phyloP scores from a whole-genome alignment of 805 yeast genomes.

The Ogataea methanolica region DNA sequence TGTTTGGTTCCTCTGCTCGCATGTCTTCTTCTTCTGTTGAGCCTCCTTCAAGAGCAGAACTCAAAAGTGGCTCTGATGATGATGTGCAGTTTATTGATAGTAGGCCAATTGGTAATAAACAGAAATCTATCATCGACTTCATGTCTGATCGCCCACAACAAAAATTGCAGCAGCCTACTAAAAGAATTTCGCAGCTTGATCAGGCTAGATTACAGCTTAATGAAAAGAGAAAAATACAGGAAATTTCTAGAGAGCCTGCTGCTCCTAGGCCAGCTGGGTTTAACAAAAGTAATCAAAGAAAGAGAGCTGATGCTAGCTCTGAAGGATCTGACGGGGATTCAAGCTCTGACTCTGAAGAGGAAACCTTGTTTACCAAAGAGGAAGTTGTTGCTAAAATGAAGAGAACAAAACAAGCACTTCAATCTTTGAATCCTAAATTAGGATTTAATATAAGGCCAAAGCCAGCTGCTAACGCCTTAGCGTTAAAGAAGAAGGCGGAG shows the following conservation, averaged over 20 bases:
- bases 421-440: constrained; percentile 24
- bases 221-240: constrained; percentile 18
- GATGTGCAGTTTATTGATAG: not conserved
- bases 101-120: constrained; percentile 5
- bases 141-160: constrained; percentile 2
- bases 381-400: constrained; percentile 28
- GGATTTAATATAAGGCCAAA: constrained; percentile 5
- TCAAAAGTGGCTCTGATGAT: constrained; percentile 7
- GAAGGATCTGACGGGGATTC: constrained; percentile 17
- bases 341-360: constrained; percentile 36
- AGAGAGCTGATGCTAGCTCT: constrained; percentile 4
- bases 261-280: constrained; percentile 53
- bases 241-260: constrained; percentile 34
- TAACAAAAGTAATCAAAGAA: constrained; percentile 28
- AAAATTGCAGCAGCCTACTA: constrained; percentile 11
- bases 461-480: constrained; percentile 30
- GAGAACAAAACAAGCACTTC: constrained; percentile 21
- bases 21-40: not conserved
- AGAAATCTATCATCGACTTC: constrained; percentile 11
- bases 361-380: constrained; percentile 38
- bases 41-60: not conserved
- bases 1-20: not conserved
- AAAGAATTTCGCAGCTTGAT: constrained; percentile 24
- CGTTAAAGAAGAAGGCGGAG: constrained; percentile 53
- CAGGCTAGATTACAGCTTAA: constrained; percentile 23